Conservation (phyloP, 345 rosid genomes). For the Populus alba region DNA sequence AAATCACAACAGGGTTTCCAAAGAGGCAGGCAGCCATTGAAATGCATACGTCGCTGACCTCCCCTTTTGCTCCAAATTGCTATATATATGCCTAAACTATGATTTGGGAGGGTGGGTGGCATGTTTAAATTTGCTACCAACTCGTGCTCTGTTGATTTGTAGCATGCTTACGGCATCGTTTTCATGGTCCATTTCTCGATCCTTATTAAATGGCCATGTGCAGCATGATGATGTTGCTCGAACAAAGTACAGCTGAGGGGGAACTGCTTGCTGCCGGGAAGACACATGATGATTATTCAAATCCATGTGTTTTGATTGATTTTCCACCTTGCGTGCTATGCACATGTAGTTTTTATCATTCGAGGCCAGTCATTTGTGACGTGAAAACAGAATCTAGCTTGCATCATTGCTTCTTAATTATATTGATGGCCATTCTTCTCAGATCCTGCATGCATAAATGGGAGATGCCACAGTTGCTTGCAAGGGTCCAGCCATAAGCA, state of each 20-base stretch:
- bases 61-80: background rate
- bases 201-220: constrained; percentile 11
- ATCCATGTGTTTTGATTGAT: constrained; percentile 6
- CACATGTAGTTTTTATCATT: constrained; percentile 26
- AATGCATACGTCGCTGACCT: constrained; percentile 20
- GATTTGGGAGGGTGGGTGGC: constrained; percentile 21
- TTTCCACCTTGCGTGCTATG: background rate
- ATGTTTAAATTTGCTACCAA: background rate
- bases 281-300: constrained; percentile 17
- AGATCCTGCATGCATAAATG: no score
- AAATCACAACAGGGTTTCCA: constrained; percentile 8
- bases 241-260: constrained; percentile 29
- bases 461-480: background rate
- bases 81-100: constrained; percentile 4
- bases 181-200: constrained; percentile 20
- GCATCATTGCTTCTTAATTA: background rate
- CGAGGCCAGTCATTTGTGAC: background rate
- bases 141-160: background rate
- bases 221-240: constrained; percentile 34
- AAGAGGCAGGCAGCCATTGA: constrained; percentile 23
- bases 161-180: constrained; percentile 31
- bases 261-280: constrained; percentile 23
- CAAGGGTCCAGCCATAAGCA: background rate
- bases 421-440: no score
- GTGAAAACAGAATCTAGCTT: background rate